phyloP scores from a whole-genome alignment of 371 early-diverging fungal species.

The Dichotomocladium elegans region DNA sequence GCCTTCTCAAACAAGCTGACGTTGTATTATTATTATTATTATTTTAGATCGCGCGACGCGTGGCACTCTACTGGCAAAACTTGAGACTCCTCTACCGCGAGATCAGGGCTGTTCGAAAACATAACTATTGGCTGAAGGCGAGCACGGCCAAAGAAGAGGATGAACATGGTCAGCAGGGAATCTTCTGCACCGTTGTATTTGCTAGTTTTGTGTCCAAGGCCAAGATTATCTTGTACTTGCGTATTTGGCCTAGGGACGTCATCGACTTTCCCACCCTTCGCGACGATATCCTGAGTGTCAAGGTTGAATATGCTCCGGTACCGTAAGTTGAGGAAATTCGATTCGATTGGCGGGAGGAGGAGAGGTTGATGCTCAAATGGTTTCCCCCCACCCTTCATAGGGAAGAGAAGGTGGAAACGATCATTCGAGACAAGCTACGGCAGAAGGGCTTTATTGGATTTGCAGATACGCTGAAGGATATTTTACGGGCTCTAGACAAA shows the following conservation, averaged over 20 bases:
- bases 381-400: no score
- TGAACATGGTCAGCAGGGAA: not conserved
- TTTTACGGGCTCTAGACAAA: no score
- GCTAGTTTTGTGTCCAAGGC: not conserved
- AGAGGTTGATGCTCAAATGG: not conserved
- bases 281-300: not conserved
- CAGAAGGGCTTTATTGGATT: not conserved
- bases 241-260: not conserved
- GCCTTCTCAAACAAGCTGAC: not conserved
- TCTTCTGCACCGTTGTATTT: not conserved
- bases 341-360: not conserved
- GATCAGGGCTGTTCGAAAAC: not conserved
- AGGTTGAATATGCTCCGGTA: not conserved
- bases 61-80: not conserved
- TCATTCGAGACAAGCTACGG: not conserved
- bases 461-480: not conserved
- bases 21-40: no score
- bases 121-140: not conserved
- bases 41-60: not conserved
- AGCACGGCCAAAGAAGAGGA: not conserved
- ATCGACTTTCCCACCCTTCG: not conserved
- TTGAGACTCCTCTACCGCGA: not conserved
- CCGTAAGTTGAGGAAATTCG: not conserved
- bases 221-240: not conserved
- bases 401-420: not conserved